A percentile compares a stretch with the other conserved stretches of the same genome.
Conservation (phyloP, 768 basidiomycete species). For the Psilocybe tampanensis region DNA sequence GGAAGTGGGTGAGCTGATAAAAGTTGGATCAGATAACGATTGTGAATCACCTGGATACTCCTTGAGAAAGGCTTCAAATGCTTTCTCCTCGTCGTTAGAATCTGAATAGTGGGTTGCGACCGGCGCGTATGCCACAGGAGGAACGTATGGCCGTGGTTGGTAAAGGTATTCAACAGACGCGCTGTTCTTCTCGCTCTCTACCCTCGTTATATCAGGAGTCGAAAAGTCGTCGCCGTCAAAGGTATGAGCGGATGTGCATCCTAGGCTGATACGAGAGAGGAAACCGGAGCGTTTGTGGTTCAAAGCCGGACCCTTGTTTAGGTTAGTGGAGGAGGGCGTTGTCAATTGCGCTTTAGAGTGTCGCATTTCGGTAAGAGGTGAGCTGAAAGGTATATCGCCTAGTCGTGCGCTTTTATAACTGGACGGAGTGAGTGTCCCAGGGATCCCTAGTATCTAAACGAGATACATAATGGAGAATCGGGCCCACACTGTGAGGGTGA, state of each 20-base stretch:
- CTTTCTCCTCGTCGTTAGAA: slow-evolving; percentile 34
- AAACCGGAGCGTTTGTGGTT: slow-evolving; percentile 35
- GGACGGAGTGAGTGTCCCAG: slow-evolving; percentile 19
- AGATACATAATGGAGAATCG: slow-evolving; percentile 17
- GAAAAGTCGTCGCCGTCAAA: slow-evolving; percentile 34
- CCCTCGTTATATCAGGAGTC: slow-evolving; percentile 40
- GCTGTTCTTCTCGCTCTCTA: slow-evolving; percentile 31
- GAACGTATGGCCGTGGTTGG: slow-evolving; percentile 21
- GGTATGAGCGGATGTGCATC: slow-evolving; percentile 39
- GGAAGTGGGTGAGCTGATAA: not conserved
- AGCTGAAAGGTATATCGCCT: slow-evolving; percentile 12
- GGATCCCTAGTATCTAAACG: slow-evolving; percentile 12
- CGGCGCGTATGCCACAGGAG: slow-evolving; percentile 27
- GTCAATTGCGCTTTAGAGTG: slow-evolving; percentile 28
- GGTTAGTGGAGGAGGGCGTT: slow-evolving; percentile 12
- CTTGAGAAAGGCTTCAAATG: slow-evolving; percentile 53
- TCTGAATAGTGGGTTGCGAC: slow-evolving; percentile 25
- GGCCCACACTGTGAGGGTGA: slow-evolving; percentile 15
- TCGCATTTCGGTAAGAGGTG: slow-evolving; percentile 28
- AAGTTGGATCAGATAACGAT: not conserved
- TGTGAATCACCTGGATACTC: slow-evolving; percentile 37
- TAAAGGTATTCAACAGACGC: slow-evolving; percentile 23
- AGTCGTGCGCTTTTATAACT: slow-evolving; percentile 17
- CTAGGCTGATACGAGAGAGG: slow-evolving; percentile 41
- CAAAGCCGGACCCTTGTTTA: slow-evolving; percentile 23